phyloP scores from a whole-genome alignment of 768 basidiomycete genomes.

The Pleurotus djamor region DNA sequence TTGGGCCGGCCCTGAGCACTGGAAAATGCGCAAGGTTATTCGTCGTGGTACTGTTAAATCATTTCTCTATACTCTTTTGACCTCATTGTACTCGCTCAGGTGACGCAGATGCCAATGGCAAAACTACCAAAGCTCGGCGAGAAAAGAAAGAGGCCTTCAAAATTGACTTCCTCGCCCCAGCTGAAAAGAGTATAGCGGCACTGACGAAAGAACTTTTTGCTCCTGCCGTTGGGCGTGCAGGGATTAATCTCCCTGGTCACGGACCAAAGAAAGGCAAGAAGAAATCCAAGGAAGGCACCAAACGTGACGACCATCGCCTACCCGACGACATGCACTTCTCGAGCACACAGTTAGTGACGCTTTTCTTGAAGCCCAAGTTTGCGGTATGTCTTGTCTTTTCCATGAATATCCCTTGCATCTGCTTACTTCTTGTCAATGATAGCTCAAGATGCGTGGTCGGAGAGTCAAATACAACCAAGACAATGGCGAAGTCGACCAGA shows the following conservation, averaged over 20 bases:
- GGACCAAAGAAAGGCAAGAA: conserved; percentile 42
- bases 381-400: conserved; percentile 53
- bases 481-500: conserved; percentile 91
- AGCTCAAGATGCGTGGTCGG: conserved; percentile 91
- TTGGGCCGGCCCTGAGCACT: conserved; percentile 99
- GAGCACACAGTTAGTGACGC: conserved; percentile 81
- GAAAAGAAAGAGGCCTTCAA: conserved; percentile 80
- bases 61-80: conserved; percentile 2
- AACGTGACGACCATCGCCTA: conserved; percentile 65
- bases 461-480: conserved; percentile 54
- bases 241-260: conserved; percentile 66
- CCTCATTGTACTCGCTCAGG: conserved; percentile 17
- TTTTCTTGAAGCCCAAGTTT: conserved; percentile 97
- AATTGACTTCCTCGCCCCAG: conserved; percentile 72
- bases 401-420: background rate
- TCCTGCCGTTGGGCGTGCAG: conserved; percentile 65
- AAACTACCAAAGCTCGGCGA: conserved; percentile 51
- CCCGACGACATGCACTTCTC: conserved; percentile 99
- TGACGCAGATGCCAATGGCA: conserved; percentile 36
- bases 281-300: conserved; percentile 60
- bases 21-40: conserved; percentile 87
- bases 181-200: conserved; percentile 58
- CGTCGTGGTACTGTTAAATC: conserved; percentile 58
- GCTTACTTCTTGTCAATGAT: conserved; percentile 1
- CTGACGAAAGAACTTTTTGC: conserved; percentile 74